Percentiles rank a stretch among this genome's conserved stretches.
Evolutionary conservation across 202 grass and related monocot genomes (phyloP).

Genomic region (Elaeis oleifera): DNA sequence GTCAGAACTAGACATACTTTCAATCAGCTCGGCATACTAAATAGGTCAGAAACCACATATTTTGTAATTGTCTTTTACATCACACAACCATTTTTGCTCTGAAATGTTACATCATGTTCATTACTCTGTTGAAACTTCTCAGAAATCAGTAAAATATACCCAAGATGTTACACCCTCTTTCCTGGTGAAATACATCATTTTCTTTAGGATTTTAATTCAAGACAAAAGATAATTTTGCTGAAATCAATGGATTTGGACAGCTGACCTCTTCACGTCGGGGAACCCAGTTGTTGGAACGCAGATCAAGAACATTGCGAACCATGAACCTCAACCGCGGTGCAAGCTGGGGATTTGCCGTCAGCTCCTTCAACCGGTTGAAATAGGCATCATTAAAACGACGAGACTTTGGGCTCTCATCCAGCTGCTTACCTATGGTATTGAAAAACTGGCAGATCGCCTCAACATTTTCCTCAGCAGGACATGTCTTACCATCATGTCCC

Average conservation of each 20-base stretch:
- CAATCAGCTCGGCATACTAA: too few relatives aligned
- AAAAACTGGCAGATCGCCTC: conserved; percentile 29
- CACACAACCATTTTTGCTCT: too few relatives aligned
- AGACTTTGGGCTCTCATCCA: conserved; percentile 21
- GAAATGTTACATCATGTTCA: too few relatives aligned
- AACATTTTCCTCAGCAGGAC: conserved; percentile 27
- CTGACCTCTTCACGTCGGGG: conserved; percentile 21
- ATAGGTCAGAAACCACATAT: too few relatives aligned
- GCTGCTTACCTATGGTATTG: conserved; percentile 21
- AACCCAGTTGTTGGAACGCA: conserved; percentile 15
- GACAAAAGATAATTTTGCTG: too few relatives aligned
- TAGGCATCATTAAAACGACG: conserved; percentile 24
- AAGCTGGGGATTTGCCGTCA: conserved; percentile 16
- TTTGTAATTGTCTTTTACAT: too few relatives aligned
- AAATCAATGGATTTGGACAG: not conserved
- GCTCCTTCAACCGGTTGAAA: conserved; percentile 19
- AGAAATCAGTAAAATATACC: too few relatives aligned
- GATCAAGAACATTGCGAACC: conserved; percentile 14
- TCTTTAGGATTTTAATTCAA: too few relatives aligned
- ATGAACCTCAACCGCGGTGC: conserved; percentile 12
- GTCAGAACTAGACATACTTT: too few relatives aligned
- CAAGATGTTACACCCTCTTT: too few relatives aligned
- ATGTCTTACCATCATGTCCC: conserved; percentile 17
- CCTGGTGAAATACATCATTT: too few relatives aligned
- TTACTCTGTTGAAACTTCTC: too few relatives aligned